A percentile compares a stretch with the other conserved stretches of the same genome.
phyloP scores from a whole-genome alignment of 1,284 basidiomycete species.

The Cryptococcus maquisensis region DNA sequence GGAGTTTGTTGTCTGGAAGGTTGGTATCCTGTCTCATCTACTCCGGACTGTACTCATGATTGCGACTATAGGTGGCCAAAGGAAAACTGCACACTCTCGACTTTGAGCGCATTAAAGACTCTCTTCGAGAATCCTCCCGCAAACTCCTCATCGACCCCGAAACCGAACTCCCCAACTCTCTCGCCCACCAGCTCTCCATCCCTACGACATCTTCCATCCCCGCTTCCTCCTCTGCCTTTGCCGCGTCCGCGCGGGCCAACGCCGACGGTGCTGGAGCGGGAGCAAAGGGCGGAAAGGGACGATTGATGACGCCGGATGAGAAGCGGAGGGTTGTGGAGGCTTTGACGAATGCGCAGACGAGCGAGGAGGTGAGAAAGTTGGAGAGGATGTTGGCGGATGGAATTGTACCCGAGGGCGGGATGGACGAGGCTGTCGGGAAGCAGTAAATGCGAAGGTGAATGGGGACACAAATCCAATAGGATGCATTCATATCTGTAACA shows the following conservation, averaged over 20 bases:
- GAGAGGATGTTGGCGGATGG: constrained; percentile 85
- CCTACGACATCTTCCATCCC: constrained; percentile 64
- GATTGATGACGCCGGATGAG: constrained; percentile 88
- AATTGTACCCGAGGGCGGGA: constrained; percentile 59
- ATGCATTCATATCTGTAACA: too few relatives aligned
- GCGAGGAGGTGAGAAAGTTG: constrained; percentile 82
- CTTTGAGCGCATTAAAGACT: constrained; percentile 90
- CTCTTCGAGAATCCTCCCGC: constrained; percentile 73
- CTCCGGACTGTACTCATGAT: not conserved
- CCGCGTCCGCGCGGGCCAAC: not conserved
- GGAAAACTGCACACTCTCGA: constrained; percentile 81
- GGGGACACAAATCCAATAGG: not conserved
- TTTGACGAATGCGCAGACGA: constrained; percentile 81
- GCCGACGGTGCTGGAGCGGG: constrained; percentile 17
- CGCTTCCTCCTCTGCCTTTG: constrained; percentile 45
- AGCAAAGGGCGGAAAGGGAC: constrained; percentile 51
- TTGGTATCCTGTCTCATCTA: constrained; percentile 52
- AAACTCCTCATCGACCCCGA: constrained; percentile 69
- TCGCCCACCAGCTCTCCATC: constrained; percentile 71
- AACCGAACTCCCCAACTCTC: constrained; percentile 67
- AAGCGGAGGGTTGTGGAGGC: constrained; percentile 83
- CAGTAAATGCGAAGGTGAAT: not conserved
- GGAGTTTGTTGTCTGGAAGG: constrained; percentile 68
- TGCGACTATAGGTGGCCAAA: constrained; percentile 34
- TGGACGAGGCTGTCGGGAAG: constrained; percentile 11